Conservation (phyloP, 2,329 filamentous ascomycete genomes). For the Ceratocystis alfenasii region DNA sequence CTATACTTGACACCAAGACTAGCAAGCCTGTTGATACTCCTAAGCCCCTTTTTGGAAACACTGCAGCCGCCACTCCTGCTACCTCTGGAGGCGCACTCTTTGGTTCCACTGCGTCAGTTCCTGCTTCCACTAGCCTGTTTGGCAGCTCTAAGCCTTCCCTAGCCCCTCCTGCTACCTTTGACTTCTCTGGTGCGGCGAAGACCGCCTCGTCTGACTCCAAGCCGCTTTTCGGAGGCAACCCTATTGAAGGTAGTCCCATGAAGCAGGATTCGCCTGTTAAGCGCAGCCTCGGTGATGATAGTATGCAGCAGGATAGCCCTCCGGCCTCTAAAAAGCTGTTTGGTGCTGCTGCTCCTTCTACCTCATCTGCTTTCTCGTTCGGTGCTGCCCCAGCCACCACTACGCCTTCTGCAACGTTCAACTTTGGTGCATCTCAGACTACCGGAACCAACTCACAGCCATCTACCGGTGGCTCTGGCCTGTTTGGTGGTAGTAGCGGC, state of each 20-base stretch:
- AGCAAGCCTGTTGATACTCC: conserved; percentile 17
- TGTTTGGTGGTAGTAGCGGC: conserved; percentile 28
- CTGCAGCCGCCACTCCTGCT: conserved; percentile 23
- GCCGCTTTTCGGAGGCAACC: conserved; percentile 31
- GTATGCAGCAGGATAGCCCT: conserved; percentile 22
- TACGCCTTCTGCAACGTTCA: conserved; percentile 28
- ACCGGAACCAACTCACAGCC: conserved; percentile 15
- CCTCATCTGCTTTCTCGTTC: conserved; percentile 30
- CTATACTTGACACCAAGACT: conserved; percentile 20
- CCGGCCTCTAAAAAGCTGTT: conserved; percentile 24
- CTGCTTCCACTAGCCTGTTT: conserved; percentile 27
- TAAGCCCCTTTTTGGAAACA: conserved; percentile 29
- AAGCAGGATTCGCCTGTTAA: conserved; percentile 31
- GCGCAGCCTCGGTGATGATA: conserved; percentile 14
- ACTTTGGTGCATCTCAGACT: conserved; percentile 31
- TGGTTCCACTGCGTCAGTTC: neutral
- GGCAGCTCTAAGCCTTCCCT: conserved; percentile 23
- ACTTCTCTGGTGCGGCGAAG: conserved; percentile 12
- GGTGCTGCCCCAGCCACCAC: conserved; percentile 25
- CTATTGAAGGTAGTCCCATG: conserved; percentile 34
- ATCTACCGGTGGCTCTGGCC: conserved; percentile 25
- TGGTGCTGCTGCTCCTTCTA: conserved; percentile 11
- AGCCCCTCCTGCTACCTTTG: conserved; percentile 16
- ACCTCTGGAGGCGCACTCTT: conserved; percentile 12
- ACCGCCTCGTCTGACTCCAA: conserved; percentile 25